Evolutionary conservation across 306 rosid genomes (phyloP).

Genomic region (Clitoria ternatea): DNA sequence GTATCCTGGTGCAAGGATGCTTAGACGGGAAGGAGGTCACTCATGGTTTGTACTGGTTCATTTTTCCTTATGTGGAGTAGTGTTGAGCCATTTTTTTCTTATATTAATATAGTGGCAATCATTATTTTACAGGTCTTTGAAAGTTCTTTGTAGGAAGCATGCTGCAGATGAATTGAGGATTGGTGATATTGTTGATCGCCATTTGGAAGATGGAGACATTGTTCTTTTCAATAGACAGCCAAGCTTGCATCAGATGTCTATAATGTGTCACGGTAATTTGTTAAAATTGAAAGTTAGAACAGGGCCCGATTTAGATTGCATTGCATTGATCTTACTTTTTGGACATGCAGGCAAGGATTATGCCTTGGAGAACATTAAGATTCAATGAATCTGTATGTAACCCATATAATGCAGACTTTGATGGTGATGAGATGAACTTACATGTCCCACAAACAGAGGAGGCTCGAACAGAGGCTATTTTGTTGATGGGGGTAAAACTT

Average conservation of each 20-base stretch:
- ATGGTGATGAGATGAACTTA: slow-evolving; percentile 97
- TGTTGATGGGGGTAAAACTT: slow-evolving; percentile 88
- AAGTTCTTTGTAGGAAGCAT: slow-evolving; percentile 41
- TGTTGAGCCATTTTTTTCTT: not conserved
- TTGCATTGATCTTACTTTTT: slow-evolving; percentile 23
- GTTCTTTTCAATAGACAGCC: slow-evolving; percentile 96
- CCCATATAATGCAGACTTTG: slow-evolving; percentile 98
- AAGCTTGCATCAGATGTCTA: slow-evolving; percentile 96
- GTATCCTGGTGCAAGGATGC: slow-evolving; percentile 84
- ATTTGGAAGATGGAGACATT: slow-evolving; percentile 91
- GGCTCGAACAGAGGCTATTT: slow-evolving; percentile 94
- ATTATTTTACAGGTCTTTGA: slow-evolving; percentile 48
- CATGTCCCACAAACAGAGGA: slow-evolving; percentile 99
- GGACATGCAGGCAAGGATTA: slow-evolving; percentile 76
- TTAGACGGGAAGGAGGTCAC: slow-evolving; percentile 49
- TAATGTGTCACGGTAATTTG: slow-evolving; percentile 85
- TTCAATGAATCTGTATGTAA: slow-evolving; percentile 98
- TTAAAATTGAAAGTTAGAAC: slow-evolving; percentile 5
- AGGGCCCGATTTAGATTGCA: slow-evolving; percentile 5
- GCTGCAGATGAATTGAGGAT: slow-evolving; percentile 66
- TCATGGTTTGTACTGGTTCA: slow-evolving; percentile 44
- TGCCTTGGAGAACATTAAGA: slow-evolving; percentile 99
- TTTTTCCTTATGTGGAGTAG: slow-evolving; percentile 1
- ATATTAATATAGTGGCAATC: slow-evolving; percentile 16
- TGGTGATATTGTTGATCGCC: slow-evolving; percentile 92